phyloP scores from a whole-genome alignment of 2,329 filamentous ascomycete genomes.

The Neofusicoccum umdonicola region DNA sequence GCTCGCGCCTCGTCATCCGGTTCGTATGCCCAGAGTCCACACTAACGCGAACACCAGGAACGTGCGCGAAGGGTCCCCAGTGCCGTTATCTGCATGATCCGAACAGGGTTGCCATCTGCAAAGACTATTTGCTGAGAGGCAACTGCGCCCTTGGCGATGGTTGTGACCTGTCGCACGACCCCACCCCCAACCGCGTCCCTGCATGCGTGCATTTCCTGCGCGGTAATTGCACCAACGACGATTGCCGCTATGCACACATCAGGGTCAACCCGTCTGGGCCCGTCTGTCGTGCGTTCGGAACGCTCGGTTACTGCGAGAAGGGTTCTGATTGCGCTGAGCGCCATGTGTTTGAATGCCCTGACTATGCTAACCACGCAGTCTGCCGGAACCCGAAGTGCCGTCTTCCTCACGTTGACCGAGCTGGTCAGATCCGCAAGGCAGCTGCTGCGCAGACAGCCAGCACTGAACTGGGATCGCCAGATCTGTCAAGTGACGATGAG shows the following conservation, averaged over 20 bases:
- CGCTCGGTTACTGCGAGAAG: constrained; percentile 83
- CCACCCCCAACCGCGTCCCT: constrained; percentile 78
- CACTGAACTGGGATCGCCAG: constrained; percentile 40
- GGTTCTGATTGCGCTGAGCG: constrained; percentile 74
- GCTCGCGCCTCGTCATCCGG: constrained; percentile 8
- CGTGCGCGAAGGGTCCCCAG: constrained; percentile 74
- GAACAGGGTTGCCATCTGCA: constrained; percentile 85
- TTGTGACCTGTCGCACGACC: constrained; percentile 89
- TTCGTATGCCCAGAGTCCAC: constrained; percentile 17
- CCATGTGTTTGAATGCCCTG: constrained; percentile 90
- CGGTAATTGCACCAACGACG: constrained; percentile 82
- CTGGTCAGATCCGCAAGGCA: constrained; percentile 70
- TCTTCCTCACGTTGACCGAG: constrained; percentile 82
- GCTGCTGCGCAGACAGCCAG: constrained; percentile 42
- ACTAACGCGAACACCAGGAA: constrained; percentile 57
- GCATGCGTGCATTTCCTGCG: constrained; percentile 87
- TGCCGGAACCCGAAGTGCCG: constrained; percentile 82
- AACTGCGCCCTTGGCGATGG: constrained; percentile 71
- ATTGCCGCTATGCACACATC: constrained; percentile 85
- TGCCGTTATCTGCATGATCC: constrained; percentile 85
- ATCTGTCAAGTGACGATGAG: constrained; percentile 77
- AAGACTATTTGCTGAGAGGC: constrained; percentile 77
- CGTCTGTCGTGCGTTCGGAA: constrained; percentile 82
- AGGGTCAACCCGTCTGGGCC: constrained; percentile 71
- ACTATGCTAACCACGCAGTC: constrained; percentile 85